Evolutionary conservation across 306 rosid species (phyloP), one percentile per base, ranked within the genome.

Genomic region (Benincasa hispida): DNA sequence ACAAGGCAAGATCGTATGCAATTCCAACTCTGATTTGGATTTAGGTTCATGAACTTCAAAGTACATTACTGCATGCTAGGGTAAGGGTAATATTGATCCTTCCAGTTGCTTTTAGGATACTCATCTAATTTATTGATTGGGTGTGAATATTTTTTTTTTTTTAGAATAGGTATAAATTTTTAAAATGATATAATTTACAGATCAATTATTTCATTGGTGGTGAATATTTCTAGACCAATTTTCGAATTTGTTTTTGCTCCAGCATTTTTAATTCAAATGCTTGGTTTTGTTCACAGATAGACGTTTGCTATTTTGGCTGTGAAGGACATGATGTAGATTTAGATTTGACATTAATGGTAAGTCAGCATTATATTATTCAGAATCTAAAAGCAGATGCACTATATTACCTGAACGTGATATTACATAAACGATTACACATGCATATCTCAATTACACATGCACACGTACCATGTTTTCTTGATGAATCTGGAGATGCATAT

Each of bases 291-390:
- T 84, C 24, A 50, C 91, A 91, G 93, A 89, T 84, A 77, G 84
- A 86, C 82, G 88, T 89, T 68, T 86, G 72, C 72, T 72, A 81
- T 81, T 84, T 76, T 81, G 78, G 77, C 42, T 88, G 84, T 74
- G 86, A 82, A 22, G 85, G 80, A 55, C 81, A 80, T 75, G 85
- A 82, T 62, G 78, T 73, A 76, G 79, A 84, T 79, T 59, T 70
- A 39, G 84, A 80, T 80, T 84, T 80, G 60, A 72, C 72, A 79
- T 84, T 63, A 86, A 68, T 34, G 77, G 98, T 89, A 81, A 79
- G 92, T 85, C 78, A 72, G 56, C 70, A 72, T 39, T 78, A 77
- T 76, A 77, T 82, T 80, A 54, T 69, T 72, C 80, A 63, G 53
- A 74, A 76, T 48, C 53, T 74, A 63, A 76, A 35, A 45, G 19